phyloP scores from a whole-genome alignment of 1,284 basidiomycete species.

The Cutaneotrichosporon sp. region DNA sequence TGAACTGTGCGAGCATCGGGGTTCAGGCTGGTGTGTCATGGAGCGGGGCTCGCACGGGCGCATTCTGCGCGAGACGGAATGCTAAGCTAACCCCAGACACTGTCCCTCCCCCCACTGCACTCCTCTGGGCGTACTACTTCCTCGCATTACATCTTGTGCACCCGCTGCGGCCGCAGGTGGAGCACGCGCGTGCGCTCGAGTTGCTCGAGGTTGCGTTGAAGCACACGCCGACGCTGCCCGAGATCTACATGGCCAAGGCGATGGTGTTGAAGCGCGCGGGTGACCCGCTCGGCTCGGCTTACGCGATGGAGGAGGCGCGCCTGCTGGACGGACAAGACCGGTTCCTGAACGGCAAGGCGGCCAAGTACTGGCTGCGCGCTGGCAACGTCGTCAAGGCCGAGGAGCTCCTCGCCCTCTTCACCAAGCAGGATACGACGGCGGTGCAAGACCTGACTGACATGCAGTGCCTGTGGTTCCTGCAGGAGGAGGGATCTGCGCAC shows the following conservation, averaged over 20 bases:
- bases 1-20: background rate
- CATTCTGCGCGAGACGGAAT: background rate
- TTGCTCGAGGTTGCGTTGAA: conserved; percentile 66
- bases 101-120: conserved; percentile 71
- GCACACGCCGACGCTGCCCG: conserved; percentile 93
- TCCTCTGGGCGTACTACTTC: conserved; percentile 95
- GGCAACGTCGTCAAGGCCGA: conserved; percentile 74
- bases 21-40: background rate
- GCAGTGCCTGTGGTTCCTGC: conserved; percentile 88
- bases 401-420: conserved; percentile 75
- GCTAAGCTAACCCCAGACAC: conserved; percentile 32
- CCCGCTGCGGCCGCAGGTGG: conserved; percentile 55
- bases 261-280: conserved; percentile 85
- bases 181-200: conserved; percentile 61
- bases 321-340: conserved; percentile 90
- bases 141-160: conserved; percentile 86
- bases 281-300: conserved; percentile 72
- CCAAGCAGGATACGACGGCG: conserved; percentile 79
- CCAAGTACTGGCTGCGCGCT: conserved; percentile 84
- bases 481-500: conserved; percentile 77
- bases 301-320: conserved; percentile 77
- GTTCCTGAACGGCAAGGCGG: conserved; percentile 91
- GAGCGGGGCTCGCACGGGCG: background rate
- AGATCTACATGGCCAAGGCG: conserved; percentile 80
- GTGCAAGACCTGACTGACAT: conserved; percentile 87